These are phyloP conservation scores for Ganoderma sinense DNA, from an alignment of 1,284 basidiomycete species.

Conservation along the genomic window DNA sequence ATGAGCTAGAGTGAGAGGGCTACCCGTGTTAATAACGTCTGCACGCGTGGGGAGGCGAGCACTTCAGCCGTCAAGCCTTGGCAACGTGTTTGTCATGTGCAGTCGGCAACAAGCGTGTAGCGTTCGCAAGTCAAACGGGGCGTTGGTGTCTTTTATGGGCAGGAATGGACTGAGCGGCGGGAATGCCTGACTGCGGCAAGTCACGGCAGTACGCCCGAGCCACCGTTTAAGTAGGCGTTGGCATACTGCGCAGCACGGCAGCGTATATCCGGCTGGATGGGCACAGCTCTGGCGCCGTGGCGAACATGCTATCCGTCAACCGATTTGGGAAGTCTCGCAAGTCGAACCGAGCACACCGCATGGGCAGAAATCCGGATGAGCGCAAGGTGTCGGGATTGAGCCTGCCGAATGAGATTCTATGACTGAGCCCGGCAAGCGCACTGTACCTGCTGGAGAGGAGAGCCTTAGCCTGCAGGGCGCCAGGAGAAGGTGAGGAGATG, in stretches of 20 bases:
- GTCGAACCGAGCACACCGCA: conserved; percentile 19
- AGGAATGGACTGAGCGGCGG: conserved; percentile 6
- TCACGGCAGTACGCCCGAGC: conserved; percentile 11
- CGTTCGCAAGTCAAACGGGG: conserved; percentile 32
- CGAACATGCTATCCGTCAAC: conserved; percentile 3
- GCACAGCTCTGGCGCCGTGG: neutral
- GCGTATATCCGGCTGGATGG: neutral
- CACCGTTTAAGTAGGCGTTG: neutral
- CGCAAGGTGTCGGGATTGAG: neutral
- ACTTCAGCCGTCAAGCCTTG: conserved; percentile 12
- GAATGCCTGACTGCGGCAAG: conserved; percentile 2
- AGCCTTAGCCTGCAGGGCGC: neutral
- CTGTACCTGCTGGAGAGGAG: neutral
- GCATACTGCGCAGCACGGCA: neutral
- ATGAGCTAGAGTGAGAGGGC: conserved; percentile 20
- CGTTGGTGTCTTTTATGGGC: conserved; percentile 10
- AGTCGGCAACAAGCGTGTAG: conserved; percentile 26
- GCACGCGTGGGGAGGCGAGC: conserved; percentile 23
- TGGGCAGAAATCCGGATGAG: neutral
- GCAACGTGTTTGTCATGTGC: conserved; percentile 34
- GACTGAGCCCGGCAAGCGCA: conserved; percentile 13
- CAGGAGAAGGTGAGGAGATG: neutral
- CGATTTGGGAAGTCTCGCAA: conserved; percentile 26
- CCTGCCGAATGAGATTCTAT: neutral
- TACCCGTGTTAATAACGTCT: conserved; percentile 18